Percentiles rank a stretch among this genome's conserved stretches.
phyloP scores from a whole-genome alignment of 2,329 filamentous ascomycete genomes.

The Hymenoscyphus salicellus region DNA sequence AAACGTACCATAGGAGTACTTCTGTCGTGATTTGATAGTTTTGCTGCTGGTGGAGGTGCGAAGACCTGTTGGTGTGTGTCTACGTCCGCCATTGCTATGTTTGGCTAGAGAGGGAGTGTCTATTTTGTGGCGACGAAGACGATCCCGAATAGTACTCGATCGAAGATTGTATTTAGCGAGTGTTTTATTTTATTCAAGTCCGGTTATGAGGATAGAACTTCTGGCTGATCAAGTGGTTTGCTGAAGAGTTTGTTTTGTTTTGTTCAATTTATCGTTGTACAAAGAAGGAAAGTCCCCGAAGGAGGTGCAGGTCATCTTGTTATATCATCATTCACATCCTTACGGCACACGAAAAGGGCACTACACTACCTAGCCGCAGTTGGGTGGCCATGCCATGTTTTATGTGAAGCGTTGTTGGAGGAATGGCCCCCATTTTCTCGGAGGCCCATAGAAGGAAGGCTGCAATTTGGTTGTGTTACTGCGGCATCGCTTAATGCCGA shows the following conservation, averaged over 20 bases:
- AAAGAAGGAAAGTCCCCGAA: not conserved
- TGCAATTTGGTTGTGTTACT: not conserved
- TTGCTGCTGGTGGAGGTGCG: not conserved
- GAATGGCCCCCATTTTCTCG: not conserved
- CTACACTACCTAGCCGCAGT: not conserved
- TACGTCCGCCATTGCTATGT: not conserved
- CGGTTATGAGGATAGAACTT: too few species aligned
- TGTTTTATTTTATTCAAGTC: not conserved
- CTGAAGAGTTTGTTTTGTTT: not conserved
- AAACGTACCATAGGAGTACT: not conserved
- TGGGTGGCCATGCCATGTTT: conserved; percentile 4
- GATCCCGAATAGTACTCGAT: not conserved
- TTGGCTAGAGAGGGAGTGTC: not conserved
- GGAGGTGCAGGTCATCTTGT: not conserved
- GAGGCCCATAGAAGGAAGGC: not conserved
- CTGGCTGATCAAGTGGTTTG: not conserved
- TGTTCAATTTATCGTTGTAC: not conserved
- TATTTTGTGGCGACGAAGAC: not conserved
- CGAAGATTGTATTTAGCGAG: not conserved
- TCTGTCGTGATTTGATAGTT: not conserved
- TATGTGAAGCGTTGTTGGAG: not conserved
- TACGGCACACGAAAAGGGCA: not conserved
- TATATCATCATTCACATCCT: not conserved
- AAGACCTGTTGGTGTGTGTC: not conserved
- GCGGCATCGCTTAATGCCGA: conserved; percentile 1